Conservation (phyloP, 352 stramenopile genomes). For the Phytophthora tentaculata region DNA sequence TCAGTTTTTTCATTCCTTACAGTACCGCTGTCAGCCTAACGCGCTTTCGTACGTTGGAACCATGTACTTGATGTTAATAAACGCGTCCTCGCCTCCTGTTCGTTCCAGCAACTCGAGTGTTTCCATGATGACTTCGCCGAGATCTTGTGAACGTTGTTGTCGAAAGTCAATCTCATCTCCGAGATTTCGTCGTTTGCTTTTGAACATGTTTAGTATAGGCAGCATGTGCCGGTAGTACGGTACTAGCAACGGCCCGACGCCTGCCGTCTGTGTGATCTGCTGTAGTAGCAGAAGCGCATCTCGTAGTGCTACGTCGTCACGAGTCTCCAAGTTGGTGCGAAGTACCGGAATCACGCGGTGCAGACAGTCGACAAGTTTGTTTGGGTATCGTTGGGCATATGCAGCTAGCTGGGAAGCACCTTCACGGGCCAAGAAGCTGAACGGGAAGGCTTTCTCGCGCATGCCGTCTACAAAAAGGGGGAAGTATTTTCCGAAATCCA, state of each 20-base stretch:
- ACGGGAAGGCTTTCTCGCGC: conserved; percentile 74
- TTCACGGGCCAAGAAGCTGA: conserved; percentile 82
- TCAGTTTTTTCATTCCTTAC: conserved; percentile 17
- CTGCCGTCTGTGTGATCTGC: conserved; percentile 52
- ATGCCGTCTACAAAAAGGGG: conserved; percentile 93
- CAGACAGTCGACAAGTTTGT: conserved; percentile 72
- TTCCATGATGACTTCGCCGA: conserved; percentile 87
- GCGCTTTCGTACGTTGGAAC: conserved; percentile 93
- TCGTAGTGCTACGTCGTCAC: conserved; percentile 56
- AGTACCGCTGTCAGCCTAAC: conserved; percentile 20
- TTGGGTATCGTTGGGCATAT: conserved; percentile 63
- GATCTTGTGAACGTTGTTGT: conserved; percentile 78
- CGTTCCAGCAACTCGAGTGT: conserved; percentile 90
- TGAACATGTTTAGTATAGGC: conserved; percentile 91
- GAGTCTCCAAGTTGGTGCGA: conserved; percentile 75
- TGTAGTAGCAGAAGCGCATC: conserved; percentile 69
- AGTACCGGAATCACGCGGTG: conserved; percentile 71
- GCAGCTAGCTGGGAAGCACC: conserved; percentile 84
- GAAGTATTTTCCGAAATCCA: conserved; percentile 90
- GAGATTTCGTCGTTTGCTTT: conserved; percentile 89
- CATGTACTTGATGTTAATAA: conserved; percentile 97
- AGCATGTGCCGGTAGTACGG: conserved; percentile 93
- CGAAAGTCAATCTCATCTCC: conserved; percentile 93
- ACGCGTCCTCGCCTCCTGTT: conserved; percentile 88
- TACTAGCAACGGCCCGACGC: conserved; percentile 86